Conservation (phyloP, 2,329 filamentous ascomycete genomes). For the Hirsutella thompsonii region DNA sequence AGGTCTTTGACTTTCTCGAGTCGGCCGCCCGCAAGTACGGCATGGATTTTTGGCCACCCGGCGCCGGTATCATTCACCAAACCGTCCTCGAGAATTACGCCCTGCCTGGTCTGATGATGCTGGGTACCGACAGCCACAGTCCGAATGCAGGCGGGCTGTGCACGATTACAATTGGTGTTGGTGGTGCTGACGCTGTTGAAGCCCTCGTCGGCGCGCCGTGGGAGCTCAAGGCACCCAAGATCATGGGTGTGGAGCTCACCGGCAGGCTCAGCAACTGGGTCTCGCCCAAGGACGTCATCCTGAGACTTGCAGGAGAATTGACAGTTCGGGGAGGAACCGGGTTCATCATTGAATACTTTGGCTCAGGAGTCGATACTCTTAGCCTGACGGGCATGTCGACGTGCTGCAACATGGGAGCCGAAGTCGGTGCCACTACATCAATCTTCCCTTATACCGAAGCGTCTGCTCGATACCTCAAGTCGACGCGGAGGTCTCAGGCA, state of each 20-base stretch:
- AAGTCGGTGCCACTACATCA: slow-evolving; percentile 91
- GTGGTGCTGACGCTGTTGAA: slow-evolving; percentile 93
- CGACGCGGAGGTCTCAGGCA: slow-evolving; percentile 58
- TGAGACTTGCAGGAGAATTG: slow-evolving; percentile 75
- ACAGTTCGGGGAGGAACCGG: slow-evolving; percentile 92
- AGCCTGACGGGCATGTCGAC: slow-evolving; percentile 92
- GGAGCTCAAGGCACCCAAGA: slow-evolving; percentile 90
- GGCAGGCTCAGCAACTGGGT: slow-evolving; percentile 84
- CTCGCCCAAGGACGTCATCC: slow-evolving; percentile 89
- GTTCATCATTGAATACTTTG: slow-evolving; percentile 89
- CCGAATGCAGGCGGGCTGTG: slow-evolving; percentile 93
- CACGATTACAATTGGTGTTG: slow-evolving; percentile 91
- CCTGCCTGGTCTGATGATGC: slow-evolving; percentile 95
- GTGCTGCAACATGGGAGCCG: slow-evolving; percentile 77
- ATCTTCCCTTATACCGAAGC: slow-evolving; percentile 85
- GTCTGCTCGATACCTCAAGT: slow-evolving; percentile 73
- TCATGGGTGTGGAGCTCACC: slow-evolving; percentile 73
- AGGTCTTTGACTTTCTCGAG: slow-evolving; percentile 96
- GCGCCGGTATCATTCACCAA: slow-evolving; percentile 93
- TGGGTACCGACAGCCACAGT: slow-evolving; percentile 94
- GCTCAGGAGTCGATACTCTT: slow-evolving; percentile 76
- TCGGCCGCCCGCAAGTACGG: slow-evolving; percentile 83
- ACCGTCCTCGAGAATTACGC: slow-evolving; percentile 97
- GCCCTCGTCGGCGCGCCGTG: slow-evolving; percentile 91
- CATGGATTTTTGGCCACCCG: slow-evolving; percentile 91